Evolutionary conservation across 2,329 filamentous ascomycete genomes (phyloP), one percentile per base, ranked within the genome.

Genomic region (Conoideocrella luteorostrata): DNA sequence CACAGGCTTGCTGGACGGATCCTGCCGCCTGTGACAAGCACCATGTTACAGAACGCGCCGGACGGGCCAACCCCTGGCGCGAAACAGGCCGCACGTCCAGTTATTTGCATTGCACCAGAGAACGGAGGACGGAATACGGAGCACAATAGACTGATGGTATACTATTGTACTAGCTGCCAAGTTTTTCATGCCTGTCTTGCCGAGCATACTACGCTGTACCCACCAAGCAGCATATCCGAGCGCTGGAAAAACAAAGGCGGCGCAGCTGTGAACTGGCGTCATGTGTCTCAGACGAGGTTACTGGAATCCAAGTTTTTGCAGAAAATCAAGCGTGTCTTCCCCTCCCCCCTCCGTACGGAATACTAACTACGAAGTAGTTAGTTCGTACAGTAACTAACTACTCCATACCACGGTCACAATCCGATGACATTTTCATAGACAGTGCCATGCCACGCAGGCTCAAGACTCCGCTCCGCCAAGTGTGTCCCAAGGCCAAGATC

Each of bases 371-470:
- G n/a, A n/a, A n/a, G n/a, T n/a, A n/a, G n/a, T n/a, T n/a, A n/a
- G n/a, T n/a, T n/a, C n/a, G n/a, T n/a, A n/a, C n/a, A n/a, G n/a
- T n/a, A n/a, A n/a, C 34, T 15, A 7, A 12, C 34, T 22, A 20
- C 4, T 37, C 34, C 26, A 29, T 33, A n/a, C 15, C 30, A 17
- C 30, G 30, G 30, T 17, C n/a, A 33, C 30, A 33, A 33, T 33
- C 30, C 30, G 30, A 33, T 10, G 7, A 17, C 18, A 9, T 33
- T 33, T 33, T 7, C 26, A 7, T 29, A 13, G 30, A 9, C 30
- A 33, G 30, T 34, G 26, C n/a, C 17, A 24, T n/a, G 37, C 37
- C 37, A 39, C 23, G 37, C 34, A 37, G 11, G 34, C 34, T 22
- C 22, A 20, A 13, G 34, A 20, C 20, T 37, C n/a, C 22, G 34